Evolutionary conservation across 805 yeast species (phyloP), one percentile per base, ranked within the genome.

Genomic region (Spathaspora girioi): DNA sequence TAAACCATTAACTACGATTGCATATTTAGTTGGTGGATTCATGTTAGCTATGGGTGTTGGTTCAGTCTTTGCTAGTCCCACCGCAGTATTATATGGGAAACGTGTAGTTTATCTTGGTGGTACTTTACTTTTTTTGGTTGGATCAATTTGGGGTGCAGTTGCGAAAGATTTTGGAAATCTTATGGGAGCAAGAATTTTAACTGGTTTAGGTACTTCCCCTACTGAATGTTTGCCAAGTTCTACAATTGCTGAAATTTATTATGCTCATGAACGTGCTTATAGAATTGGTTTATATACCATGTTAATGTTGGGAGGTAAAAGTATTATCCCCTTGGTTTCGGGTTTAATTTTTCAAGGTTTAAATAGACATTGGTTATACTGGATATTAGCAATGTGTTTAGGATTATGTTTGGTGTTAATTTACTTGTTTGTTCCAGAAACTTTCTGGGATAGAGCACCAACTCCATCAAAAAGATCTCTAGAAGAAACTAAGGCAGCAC

Each of bases 1-100:
- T 54, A 70, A 67, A 38, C 59, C 78, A 5, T 60, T 74, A 20
- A 58, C 77, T 15, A 69, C 68, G 2, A 63, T 80, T 14, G 71
- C 86, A 1, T 82, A 77, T 56, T 67, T 82, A 2, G 86, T 82
- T 6, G 86, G 87, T 26, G 80, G 75, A 1, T 76, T 73, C 55
- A 82, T 83, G 87, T 69, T 81, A 42, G 69, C 84, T 2, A 63
- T 83, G 55, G 86, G 86, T 3, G 61, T 77, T n/a, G 86, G 86
- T 1, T 79, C 85, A 0, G 71, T 81, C 2, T 59, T 83, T 46
- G 80, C 83, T 2, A 74, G 84, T 4, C 87, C 87, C 6, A 68
- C 81, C 0, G 85, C 86, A 9, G 74, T 78, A 6, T 59, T 80
- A 4, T 80, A 73, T 55, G 87, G 87, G 14, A 82, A 82, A 60